Base-by-base conservation (phyloP, 169 alveolate genomes). In the Plasmodium cynomolgi region DNA sequence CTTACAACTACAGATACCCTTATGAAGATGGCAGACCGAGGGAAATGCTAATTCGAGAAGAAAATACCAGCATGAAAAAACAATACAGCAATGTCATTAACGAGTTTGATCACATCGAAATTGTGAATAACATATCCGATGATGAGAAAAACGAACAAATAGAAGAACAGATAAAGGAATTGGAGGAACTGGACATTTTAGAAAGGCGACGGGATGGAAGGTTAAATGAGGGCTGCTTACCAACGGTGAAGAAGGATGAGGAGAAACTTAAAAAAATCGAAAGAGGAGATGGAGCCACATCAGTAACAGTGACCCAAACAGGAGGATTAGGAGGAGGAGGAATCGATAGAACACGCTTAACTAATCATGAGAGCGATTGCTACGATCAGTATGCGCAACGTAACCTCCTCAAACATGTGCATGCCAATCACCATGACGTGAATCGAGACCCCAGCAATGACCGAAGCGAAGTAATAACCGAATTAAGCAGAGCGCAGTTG, bases 141-240 rank as follows among this genome's bases (percentile, higher is more conserved):
- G 33, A 34, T 47, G 86, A 85, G 13, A 73, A 73, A 34, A 54
- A 73, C 6, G 81, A 74, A 44, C 77, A 85, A 9, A 50, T 74
- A 72, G 91, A 82, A 17, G 93, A 75, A 33, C 85, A 85, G 37
- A 56, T 74, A 50, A 50, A 85, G 23, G 85, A 85, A 11, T 71
- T 68, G n/a, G 92, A 84, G 20, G 73, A 58, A 17, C 0, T 68
- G 34, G 92, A 84, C 37, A n/a, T 62, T 20, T 33, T 58, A 6
- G 92, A 68, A 68, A 84, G 50, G 29, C 39, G 68, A 68, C 58
- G 68, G 74, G 92, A 84, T 33, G 47, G 23, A 3, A 37, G 81
- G 41, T 23, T 11, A 68, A 34, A 17, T 50, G 62, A 33, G 5
- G 50, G 62, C 44, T 9, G 3, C 26, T 41, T 20, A 1, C 68